Evolutionary conservation across 1,139 yeast species (phyloP).

Genomic region (Suhomyces bribrorum): DNA sequence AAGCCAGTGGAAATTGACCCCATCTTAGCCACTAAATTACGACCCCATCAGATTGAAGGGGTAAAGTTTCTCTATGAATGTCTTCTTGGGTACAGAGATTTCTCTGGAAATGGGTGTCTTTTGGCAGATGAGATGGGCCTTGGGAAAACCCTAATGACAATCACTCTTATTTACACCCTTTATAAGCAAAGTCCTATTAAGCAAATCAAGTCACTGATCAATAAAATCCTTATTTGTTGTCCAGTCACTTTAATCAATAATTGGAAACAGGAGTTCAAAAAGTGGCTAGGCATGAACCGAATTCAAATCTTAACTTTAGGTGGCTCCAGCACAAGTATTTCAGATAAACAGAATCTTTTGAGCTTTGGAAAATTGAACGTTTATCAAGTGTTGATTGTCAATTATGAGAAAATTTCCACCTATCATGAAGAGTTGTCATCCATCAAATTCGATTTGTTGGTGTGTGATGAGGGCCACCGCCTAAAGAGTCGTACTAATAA

Average conservation of each 20-base stretch:
- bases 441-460: conserved; percentile 64
- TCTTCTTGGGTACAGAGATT: conserved; percentile 66
- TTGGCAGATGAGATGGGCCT: conserved; percentile 98
- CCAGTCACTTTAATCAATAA: conserved; percentile 88
- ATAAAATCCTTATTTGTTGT: conserved; percentile 76
- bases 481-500: conserved; percentile 72
- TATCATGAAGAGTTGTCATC: conserved; percentile 55
- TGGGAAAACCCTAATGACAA: conserved; percentile 90
- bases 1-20: conserved; percentile 60
- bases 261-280: conserved; percentile 86
- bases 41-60: conserved; percentile 89
- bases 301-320: conserved; percentile 59
- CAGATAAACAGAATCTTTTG: conserved; percentile 59
- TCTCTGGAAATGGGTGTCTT: conserved; percentile 62
- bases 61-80: conserved; percentile 80
- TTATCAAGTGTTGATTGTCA: conserved; percentile 80
- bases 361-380: conserved; percentile 70
- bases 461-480: conserved; percentile 96
- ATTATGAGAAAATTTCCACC: conserved; percentile 77
- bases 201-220: conserved; percentile 37
- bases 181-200: conserved; percentile 67
- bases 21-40: conserved; percentile 48
- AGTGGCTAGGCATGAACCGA: conserved; percentile 79
- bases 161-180: conserved; percentile 80
- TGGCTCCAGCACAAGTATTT: conserved; percentile 35